A percentile compares a stretch with the other conserved stretches of the same genome.
phyloP scores from a whole-genome alignment of 768 basidiomycete genomes.

The Hygrocybe coccinea region DNA sequence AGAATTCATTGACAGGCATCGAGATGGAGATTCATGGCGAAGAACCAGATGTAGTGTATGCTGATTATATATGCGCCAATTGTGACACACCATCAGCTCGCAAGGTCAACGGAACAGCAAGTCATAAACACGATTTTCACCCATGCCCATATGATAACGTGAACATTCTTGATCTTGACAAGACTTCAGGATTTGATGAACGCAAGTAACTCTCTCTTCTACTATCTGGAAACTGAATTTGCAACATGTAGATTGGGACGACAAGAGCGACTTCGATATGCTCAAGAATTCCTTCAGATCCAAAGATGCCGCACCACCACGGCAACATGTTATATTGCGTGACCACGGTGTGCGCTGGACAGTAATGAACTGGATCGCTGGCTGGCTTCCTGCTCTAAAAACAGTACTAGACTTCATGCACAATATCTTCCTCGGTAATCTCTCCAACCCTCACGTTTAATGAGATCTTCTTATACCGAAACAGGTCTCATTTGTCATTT shows the following conservation, averaged over 20 bases:
- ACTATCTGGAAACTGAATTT: neutral
- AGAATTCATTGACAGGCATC: too few species aligned
- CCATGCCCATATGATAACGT: slow-evolving; percentile 23
- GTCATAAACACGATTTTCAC: slow-evolving; percentile 21
- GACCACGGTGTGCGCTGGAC: slow-evolving; percentile 20
- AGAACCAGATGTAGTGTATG: slow-evolving; percentile 5
- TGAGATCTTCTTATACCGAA: too few species aligned
- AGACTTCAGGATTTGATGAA: slow-evolving; percentile 7
- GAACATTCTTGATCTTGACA: slow-evolving; percentile 12
- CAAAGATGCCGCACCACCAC: neutral
- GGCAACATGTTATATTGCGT: slow-evolving; percentile 15
- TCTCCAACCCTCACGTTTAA: too few species aligned
- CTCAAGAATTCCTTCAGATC: slow-evolving; percentile 12
- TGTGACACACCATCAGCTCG: slow-evolving; percentile 24
- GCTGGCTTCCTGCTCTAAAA: slow-evolving; percentile 22
- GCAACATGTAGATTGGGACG: neutral
- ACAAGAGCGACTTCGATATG: slow-evolving; percentile 13
- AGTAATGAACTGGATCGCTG: slow-evolving; percentile 19
- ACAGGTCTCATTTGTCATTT: too few species aligned
- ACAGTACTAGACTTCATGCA: slow-evolving; percentile 29
- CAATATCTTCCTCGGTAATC: slow-evolving; percentile 1
- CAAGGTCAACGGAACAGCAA: slow-evolving; percentile 21
- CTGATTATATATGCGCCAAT: slow-evolving; percentile 20
- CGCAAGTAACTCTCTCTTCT: too few species aligned
- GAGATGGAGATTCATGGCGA: too few species aligned